Conservation (phyloP, 257 asterid species). For the Scutellaria galericulata region DNA sequence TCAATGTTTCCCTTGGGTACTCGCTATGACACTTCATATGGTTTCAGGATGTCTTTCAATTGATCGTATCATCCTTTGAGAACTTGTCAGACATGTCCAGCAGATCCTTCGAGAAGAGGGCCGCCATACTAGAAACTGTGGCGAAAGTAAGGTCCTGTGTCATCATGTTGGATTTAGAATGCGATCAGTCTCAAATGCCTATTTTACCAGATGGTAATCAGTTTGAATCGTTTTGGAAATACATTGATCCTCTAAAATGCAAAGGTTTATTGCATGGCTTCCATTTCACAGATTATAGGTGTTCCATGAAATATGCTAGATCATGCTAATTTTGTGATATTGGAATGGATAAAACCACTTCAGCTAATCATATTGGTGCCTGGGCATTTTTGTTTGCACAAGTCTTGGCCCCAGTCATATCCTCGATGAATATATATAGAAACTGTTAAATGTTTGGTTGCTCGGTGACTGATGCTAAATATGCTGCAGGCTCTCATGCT, state of each 20-base stretch:
- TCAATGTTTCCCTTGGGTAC: conserved; percentile 9
- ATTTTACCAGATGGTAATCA: conserved; percentile 66
- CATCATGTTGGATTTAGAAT: conserved; percentile 96
- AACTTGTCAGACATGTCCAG: conserved; percentile 68
- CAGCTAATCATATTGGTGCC: background rate
- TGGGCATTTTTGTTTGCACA: conserved; percentile 6
- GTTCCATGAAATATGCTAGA: background rate
- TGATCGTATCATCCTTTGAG: conserved; percentile 90
- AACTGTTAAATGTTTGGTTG: conserved; percentile 6
- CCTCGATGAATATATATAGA: conserved; percentile 2
- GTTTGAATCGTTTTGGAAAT: conserved; percentile 3
- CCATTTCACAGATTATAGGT: conserved; percentile 7
- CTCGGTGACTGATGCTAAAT: conserved; percentile 34
- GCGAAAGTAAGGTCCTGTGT: conserved; percentile 96
- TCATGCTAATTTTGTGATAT: conserved; percentile 9
- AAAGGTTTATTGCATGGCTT: conserved; percentile 12
- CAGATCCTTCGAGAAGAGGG: conserved; percentile 77
- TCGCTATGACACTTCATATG: conserved; percentile 37
- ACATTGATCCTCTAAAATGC: conserved; percentile 13
- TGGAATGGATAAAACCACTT: conserved; percentile 9
- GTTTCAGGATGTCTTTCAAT: conserved; percentile 82
- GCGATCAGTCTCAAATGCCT: conserved; percentile 71
- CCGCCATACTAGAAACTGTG: conserved; percentile 86
- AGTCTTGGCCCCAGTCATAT: conserved; percentile 4
- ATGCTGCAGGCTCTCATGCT: conserved; percentile 56